These are phyloP conservation scores for Naganishia liquefaciens DNA, from an alignment of 1,284 basidiomycete species.

Conservation along the genomic window DNA sequence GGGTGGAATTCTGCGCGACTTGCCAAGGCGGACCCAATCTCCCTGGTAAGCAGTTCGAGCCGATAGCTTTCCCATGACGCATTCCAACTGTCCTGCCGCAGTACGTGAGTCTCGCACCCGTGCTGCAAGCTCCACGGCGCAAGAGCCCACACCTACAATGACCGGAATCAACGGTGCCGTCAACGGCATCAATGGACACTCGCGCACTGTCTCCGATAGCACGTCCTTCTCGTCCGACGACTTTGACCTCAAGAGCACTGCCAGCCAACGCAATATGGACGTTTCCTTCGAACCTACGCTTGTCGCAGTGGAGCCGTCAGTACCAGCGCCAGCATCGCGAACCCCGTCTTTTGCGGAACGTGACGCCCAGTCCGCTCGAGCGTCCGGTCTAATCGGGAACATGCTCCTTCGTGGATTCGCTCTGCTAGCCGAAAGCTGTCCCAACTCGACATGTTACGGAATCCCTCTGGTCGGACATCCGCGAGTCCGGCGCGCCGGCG, in stretches of 20 bases:
- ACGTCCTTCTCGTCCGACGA: slow-evolving; percentile 35
- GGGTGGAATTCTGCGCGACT: slow-evolving; percentile 51
- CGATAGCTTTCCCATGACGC: not conserved
- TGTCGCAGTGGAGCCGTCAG: not conserved
- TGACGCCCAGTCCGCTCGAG: slow-evolving; percentile 30
- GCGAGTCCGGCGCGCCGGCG: slow-evolving; percentile 23
- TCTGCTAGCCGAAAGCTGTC: slow-evolving; percentile 46
- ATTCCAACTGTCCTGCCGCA: not conserved
- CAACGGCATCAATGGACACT: slow-evolving; percentile 25
- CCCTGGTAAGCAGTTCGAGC: not conserved
- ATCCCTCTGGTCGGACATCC: slow-evolving; percentile 53
- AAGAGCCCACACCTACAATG: not conserved
- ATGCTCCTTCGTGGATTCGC: slow-evolving; percentile 51
- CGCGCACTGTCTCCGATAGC: slow-evolving; percentile 35
- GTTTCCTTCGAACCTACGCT: slow-evolving; percentile 5
- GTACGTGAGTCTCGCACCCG: not conserved
- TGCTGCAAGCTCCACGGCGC: not conserved
- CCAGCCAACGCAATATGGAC: slow-evolving; percentile 5
- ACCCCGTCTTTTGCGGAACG: slow-evolving; percentile 11
- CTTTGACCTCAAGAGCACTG: slow-evolving; percentile 2
- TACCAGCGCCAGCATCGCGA: not conserved
- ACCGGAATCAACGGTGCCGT: slow-evolving; percentile 18
- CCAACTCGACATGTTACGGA: slow-evolving; percentile 44
- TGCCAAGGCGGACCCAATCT: slow-evolving; percentile 45
- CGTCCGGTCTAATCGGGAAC: slow-evolving; percentile 39